Base-by-base conservation (phyloP, 2,329 filamentous ascomycete genomes). In the Coleophoma cylindrospora region DNA sequence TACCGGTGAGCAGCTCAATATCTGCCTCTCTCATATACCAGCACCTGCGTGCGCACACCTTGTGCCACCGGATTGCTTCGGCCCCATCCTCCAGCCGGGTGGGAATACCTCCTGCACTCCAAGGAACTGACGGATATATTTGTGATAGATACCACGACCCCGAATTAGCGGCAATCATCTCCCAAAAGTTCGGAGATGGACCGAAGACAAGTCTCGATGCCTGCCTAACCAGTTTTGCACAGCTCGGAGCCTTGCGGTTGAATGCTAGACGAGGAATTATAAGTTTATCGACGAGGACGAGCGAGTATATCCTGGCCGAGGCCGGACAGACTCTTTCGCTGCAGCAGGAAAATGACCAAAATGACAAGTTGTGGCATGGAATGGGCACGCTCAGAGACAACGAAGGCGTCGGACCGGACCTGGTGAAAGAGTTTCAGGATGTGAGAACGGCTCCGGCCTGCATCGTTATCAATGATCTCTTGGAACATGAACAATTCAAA, bases 161-260 rank as follows among this genome's bases (percentile, higher is more conserved):
- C 15, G 21, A 38, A 17, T 21, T 44, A 40, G 19, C 45, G n/a
- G 37, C 34, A 10, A 47, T 2, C 12, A 27, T 15, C 5, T 27
- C 43, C 13, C 38, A 47, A 37, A 47, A 38, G 19, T 17, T 41
- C 13, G 34, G 40, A 38, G 36, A 14, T 15, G 40, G 43, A 7
- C 48, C 34, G 8, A 50, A 41, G 50, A 47, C 60, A 6, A 38
- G 13, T 38, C 36, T 38, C 36, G 36, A 72, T 60, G 70, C 71
- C 3, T 68, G 66, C 43, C 66, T 77, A 19, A 68, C 68, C 2
- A 68, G 70, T 2, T 69, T 73, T 53, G 66, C 76, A 2, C 77
- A 80, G 58, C 68, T 81, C 14, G 73, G 71, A 12, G 69, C 74
- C 1, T 63, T 79, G 13, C 68, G 75, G 3, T 63, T 80, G 49